These are phyloP conservation scores for Brassica cretica DNA, from an alignment of 345 rosid species.

Conservation along the genomic window DNA sequence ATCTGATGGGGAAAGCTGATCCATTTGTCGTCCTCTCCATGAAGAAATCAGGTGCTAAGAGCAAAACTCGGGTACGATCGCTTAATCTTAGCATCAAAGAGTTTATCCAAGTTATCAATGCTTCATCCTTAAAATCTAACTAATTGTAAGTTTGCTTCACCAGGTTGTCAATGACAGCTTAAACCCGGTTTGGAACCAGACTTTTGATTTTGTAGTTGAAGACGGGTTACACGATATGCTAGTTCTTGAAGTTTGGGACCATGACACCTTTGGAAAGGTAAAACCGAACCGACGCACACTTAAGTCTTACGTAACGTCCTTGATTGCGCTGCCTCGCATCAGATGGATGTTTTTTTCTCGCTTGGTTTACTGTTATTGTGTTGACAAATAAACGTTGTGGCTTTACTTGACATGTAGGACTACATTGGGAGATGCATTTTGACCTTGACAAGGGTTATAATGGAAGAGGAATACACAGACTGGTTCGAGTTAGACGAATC, in stretches of 20 bases:
- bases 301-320: background rate
- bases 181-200: constrained; percentile 98
- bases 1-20: constrained; percentile 96
- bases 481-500: constrained; percentile 62
- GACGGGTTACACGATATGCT: constrained; percentile 98
- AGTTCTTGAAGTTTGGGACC: constrained; percentile 88
- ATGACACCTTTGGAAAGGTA: constrained; percentile 99
- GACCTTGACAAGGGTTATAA: constrained; percentile 88
- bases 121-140: constrained; percentile 1
- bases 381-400: background rate
- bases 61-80: constrained; percentile 71
- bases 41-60: constrained; percentile 79
- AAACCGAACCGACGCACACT: constrained; percentile 1
- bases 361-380: background rate
- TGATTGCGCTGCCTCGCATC: background rate
- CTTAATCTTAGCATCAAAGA: constrained; percentile 17
- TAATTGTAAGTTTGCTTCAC: constrained; percentile 6
- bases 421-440: constrained; percentile 93
- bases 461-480: constrained; percentile 86
- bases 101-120: background rate
- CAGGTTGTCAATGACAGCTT: constrained; percentile 90
- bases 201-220: constrained; percentile 96
- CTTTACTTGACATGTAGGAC: constrained; percentile 50
- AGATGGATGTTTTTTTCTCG: background rate
- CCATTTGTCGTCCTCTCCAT: constrained; percentile 81